A percentile compares a stretch with the other conserved stretches of the same genome.
phyloP scores from a whole-genome alignment of 1,284 basidiomycete species.

The Vanrija pseudolonga region DNA sequence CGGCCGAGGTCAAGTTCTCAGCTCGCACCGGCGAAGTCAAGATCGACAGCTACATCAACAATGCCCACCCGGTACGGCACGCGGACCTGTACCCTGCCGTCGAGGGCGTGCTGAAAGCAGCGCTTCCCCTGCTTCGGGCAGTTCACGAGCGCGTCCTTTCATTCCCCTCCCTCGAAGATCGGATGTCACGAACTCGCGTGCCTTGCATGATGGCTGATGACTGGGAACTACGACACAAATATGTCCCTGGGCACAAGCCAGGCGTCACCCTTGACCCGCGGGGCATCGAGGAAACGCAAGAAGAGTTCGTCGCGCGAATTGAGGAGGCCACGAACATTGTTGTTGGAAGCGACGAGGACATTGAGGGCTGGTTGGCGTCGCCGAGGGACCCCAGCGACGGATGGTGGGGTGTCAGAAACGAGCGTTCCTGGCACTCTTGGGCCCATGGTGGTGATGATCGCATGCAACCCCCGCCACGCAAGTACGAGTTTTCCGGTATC shows the following conservation, averaged over 20 bases:
- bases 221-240: no score
- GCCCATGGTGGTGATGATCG: background rate
- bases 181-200: background rate
- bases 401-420: background rate
- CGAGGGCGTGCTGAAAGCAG: slow-evolving; percentile 2
- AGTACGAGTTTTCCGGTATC: no score
- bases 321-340: no score
- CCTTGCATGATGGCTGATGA: background rate
- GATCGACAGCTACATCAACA: slow-evolving; percentile 13
- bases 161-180: background rate
- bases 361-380: no score
- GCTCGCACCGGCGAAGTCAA: background rate
- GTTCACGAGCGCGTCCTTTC: slow-evolving; percentile 1
- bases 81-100: slow-evolving; percentile 1
- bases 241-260: no score
- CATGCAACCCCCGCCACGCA: background rate
- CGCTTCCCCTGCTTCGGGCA: slow-evolving; percentile 2
- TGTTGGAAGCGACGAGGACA: no score
- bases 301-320: background rate
- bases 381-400: background rate
- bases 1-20: slow-evolving; percentile 5
- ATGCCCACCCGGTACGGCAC: slow-evolving; percentile 3
- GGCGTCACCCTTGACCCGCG: background rate
- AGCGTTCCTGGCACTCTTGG: no score
- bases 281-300: background rate